These are phyloP conservation scores for Pyracantha coccinea DNA, from an alignment of 331 rosid species.

Conservation along the genomic window DNA sequence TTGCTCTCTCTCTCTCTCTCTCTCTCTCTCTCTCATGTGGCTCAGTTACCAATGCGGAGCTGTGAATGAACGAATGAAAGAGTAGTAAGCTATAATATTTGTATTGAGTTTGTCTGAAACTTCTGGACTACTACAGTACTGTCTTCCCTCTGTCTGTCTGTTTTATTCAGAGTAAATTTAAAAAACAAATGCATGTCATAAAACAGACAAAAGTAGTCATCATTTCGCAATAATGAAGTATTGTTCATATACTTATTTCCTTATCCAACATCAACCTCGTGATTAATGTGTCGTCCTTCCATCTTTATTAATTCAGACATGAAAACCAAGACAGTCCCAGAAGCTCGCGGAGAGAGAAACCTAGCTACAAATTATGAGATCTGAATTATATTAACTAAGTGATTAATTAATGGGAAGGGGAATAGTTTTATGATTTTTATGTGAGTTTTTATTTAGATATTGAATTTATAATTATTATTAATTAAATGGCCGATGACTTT, in stretches of 20 bases:
- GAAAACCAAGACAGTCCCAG: conserved; percentile 7
- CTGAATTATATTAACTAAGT: neutral
- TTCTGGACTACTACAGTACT: conserved; percentile 19
- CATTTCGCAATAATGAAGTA: conserved; percentile 31
- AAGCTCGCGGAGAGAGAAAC: conserved; percentile 7
- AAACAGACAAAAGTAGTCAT: conserved; percentile 46
- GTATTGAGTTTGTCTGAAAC: conserved; percentile 19
- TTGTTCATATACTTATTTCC: conserved; percentile 24
- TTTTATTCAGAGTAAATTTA: conserved; percentile 17
- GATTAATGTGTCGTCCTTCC: conserved; percentile 10
- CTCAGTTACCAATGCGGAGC: conserved; percentile 48
- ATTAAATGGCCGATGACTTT: neutral
- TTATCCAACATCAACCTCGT: conserved; percentile 67
- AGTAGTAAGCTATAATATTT: conserved; percentile 22
- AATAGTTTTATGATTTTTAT: neutral
- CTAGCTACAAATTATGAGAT: neutral
- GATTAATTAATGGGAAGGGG: neutral
- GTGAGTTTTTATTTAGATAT: neutral
- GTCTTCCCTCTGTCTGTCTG: conserved; percentile 19
- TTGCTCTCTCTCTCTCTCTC: neutral
- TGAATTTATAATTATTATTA: neutral
- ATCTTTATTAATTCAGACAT: conserved; percentile 21
- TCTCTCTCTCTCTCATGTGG: conserved; percentile 6
- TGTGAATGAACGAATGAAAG: conserved; percentile 14
- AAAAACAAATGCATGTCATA: conserved; percentile 1